Evolutionary conservation across 2,329 filamentous ascomycete species (phyloP), one percentile per base, ranked within the genome.

Genomic region (Juglanconis oblonga): DNA sequence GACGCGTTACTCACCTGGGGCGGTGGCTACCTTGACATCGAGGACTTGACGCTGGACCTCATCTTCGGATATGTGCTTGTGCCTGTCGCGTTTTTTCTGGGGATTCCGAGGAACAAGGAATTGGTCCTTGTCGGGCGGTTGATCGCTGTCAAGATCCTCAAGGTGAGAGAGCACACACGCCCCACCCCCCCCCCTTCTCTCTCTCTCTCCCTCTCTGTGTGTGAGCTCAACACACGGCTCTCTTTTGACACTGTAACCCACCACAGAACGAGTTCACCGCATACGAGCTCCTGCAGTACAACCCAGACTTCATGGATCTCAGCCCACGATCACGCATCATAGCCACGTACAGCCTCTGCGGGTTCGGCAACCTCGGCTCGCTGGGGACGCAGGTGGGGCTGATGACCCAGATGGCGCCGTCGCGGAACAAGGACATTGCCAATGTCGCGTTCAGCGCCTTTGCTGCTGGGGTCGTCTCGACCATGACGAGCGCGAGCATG

Each of bases 361-460:
- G 86, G 32, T 92, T 92, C 72, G 92, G 91, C 64, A 96, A 96
- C 78, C 89, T 96, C 67, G 89, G 90, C 57, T 94, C 91, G 35
- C 83, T 96, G 52, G 92, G 92, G 71, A 94, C 92, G 58, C 92
- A 96, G 76, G 95, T 96, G 63, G 92, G 92, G 78, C 91, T 96
- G 61, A 81, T 96, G 55, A 85, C 88, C 4, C 91, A 96, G 76
- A 85, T 96, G 62, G 88, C 90, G 0, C 91, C 92, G 0, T 80
- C 81, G 4, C 85, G 91, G 49, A 82, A 85, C 42, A 90, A 88
- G 60, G 90, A 95, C 67, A 88, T 96, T 10, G 87, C 90, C 4
- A 81, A 81, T 51, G 82, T 96, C 33, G 91, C 91, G 3, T 59
- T 96, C 24, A 92, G 88, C 36, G 90, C 92, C 5, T 81, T 96